A percentile compares a stretch with the other conserved stretches of the same genome.
Conservation (phyloP, 2,329 filamentous ascomycete species). For the Fusarium ramigenum region DNA sequence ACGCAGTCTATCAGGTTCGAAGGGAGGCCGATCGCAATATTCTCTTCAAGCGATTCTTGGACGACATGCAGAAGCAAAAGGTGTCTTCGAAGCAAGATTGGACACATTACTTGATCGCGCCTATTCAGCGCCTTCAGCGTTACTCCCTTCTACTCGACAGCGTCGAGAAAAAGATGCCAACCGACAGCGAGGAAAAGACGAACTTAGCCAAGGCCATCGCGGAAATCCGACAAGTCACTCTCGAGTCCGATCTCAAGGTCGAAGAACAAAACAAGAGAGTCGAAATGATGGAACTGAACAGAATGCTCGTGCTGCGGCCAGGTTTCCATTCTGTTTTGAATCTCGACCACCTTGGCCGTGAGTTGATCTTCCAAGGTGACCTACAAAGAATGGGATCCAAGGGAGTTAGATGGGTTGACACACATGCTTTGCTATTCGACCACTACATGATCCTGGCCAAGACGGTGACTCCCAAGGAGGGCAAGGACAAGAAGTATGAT, state of each 20-base stretch:
- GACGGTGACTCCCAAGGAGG: conserved; percentile 73
- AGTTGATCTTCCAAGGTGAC: conserved; percentile 89
- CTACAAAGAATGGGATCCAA: conserved; percentile 88
- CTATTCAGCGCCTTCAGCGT: conserved; percentile 90
- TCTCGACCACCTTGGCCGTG: conserved; percentile 90
- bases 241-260: conserved; percentile 92
- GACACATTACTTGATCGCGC: conserved; percentile 93
- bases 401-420: conserved; percentile 92
- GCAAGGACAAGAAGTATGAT: conserved; percentile 85
- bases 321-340: conserved; percentile 92
- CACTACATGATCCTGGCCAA: conserved; percentile 96
- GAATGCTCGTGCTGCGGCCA: conserved; percentile 84
- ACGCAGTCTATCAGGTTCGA: conserved; percentile 82
- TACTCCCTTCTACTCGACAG: conserved; percentile 86
- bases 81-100: conserved; percentile 85
- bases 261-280: conserved; percentile 93
- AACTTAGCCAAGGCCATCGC: conserved; percentile 87
- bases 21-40: conserved; percentile 87
- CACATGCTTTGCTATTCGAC: conserved; percentile 92
- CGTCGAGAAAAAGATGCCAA: conserved; percentile 83
- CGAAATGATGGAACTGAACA: conserved; percentile 82
- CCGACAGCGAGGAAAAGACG: conserved; percentile 88
- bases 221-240: conserved; percentile 88
- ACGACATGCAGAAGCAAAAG: conserved; percentile 80
- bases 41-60: conserved; percentile 85